A percentile compares a stretch with the other conserved stretches of the same genome.
These are phyloP conservation scores for Brassica cretica DNA, from an alignment of 345 rosid species.

Conservation along the genomic window DNA sequence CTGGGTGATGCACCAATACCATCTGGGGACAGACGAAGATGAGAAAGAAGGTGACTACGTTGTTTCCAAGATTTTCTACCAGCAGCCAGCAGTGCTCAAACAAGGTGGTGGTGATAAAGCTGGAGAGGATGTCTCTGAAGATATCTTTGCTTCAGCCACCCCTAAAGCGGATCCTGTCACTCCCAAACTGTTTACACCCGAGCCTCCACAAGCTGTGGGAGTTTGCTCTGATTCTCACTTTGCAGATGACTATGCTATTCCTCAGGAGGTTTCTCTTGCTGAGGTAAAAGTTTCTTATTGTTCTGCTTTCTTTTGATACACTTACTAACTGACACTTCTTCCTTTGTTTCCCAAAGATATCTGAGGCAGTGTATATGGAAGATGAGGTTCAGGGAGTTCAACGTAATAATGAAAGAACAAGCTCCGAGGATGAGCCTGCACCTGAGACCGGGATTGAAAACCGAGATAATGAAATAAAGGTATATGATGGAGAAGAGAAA, in stretches of 20 bases:
- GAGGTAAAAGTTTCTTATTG: conserved; percentile 48
- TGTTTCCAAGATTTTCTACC: conserved; percentile 77
- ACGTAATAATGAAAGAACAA: conserved; percentile 42
- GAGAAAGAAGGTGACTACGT: conserved; percentile 86
- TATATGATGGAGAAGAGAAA: conserved; percentile 28
- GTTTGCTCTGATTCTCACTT: conserved; percentile 40
- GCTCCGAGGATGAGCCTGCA: conserved; percentile 34
- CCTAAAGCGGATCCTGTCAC: conserved; percentile 69
- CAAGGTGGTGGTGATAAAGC: conserved; percentile 49
- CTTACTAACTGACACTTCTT: neutral
- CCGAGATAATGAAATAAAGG: conserved; percentile 36
- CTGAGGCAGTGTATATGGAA: conserved; percentile 42
- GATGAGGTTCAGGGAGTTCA: conserved; percentile 45
- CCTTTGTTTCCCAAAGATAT: conserved; percentile 34
- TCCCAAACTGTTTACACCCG: conserved; percentile 72
- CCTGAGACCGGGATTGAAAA: conserved; percentile 33
- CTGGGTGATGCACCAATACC: conserved; percentile 99
- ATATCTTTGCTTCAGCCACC: conserved; percentile 33
- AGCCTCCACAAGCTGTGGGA: conserved; percentile 55
- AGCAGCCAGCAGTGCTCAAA: conserved; percentile 65
- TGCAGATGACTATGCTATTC: conserved; percentile 32
- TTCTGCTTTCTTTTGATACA: conserved; percentile 12
- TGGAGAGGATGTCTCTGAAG: conserved; percentile 58
- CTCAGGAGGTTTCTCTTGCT: conserved; percentile 26
- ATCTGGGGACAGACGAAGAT: conserved; percentile 85